These are phyloP conservation scores for Platismatia glauca DNA, from an alignment of 495 filamentous ascomycete genomes.

Conservation along the genomic window DNA sequence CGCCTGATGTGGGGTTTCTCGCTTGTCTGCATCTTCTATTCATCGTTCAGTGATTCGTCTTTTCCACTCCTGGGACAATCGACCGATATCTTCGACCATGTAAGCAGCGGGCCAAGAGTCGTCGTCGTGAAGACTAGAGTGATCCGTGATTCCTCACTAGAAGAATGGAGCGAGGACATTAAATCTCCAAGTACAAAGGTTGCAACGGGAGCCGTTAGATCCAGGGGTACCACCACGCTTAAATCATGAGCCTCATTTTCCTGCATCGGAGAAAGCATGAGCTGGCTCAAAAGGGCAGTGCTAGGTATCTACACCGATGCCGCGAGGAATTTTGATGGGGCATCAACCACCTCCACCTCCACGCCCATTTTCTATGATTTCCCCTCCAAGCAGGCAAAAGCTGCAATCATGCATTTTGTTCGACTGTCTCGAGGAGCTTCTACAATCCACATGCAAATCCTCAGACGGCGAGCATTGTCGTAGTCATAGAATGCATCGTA, in stretches of 20 bases:
- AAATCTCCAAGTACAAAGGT: not conserved
- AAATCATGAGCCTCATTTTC: conserved; percentile 5
- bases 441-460: not conserved
- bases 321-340: not conserved
- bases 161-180: not conserved
- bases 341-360: not conserved
- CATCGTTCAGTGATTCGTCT: no score
- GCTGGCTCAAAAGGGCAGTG: not conserved
- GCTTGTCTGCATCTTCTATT: not conserved
- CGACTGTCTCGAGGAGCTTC: not conserved
- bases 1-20: not conserved
- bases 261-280: conserved; percentile 1
- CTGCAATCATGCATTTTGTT: no score
- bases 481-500: not conserved
- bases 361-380: not conserved
- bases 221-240: conserved; percentile 1
- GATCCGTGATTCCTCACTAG: not conserved
- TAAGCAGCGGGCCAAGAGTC: no score
- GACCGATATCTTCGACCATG: not conserved
- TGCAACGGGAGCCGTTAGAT: conserved; percentile 5
- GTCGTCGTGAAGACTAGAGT: no score
- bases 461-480: not conserved
- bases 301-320: conserved; percentile 2
- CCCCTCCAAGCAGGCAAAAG: not conserved
- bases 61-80: no score